phyloP scores from a whole-genome alignment of 2,329 filamentous ascomycete species.

The Pestalotiopsis sp. region DNA sequence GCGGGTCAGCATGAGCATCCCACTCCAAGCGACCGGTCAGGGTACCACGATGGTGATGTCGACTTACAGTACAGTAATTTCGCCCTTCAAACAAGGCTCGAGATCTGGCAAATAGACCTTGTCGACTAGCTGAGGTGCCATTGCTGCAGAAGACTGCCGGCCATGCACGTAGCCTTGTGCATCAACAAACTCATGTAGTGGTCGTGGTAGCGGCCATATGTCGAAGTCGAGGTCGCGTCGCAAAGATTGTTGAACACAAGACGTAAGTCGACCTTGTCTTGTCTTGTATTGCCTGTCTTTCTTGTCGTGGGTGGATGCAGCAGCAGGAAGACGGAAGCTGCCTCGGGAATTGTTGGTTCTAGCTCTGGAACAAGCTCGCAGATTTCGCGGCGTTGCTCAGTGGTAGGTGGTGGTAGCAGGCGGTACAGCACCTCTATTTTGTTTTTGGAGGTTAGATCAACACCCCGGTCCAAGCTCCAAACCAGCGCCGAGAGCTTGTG shows the following conservation, averaged over 20 bases:
- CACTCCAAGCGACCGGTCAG: conserved; percentile 13
- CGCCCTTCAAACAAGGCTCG: conserved; percentile 81
- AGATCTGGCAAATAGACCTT: conserved; percentile 80
- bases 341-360: background rate
- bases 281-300: background rate
- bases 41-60: conserved; percentile 8
- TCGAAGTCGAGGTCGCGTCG: conserved; percentile 3
- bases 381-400: background rate
- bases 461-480: conserved; percentile 12
- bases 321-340: background rate
- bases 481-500: background rate
- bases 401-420: background rate
- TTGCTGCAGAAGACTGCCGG: conserved; percentile 59
- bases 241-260: conserved; percentile 9
- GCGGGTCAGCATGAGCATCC: conserved; percentile 15
- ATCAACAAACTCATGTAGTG: conserved; percentile 31
- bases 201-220: conserved; percentile 9
- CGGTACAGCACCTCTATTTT: background rate
- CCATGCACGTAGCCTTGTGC: conserved; percentile 31
- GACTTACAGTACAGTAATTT: conserved; percentile 78
- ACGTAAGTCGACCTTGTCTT: conserved; percentile 20
- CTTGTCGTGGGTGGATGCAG: background rate
- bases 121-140: conserved; percentile 70
- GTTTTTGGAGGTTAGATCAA: conserved; percentile 1
- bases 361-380: background rate